Conservation (phyloP, 208 protist genomes). For the Trypanosoma grayi region DNA sequence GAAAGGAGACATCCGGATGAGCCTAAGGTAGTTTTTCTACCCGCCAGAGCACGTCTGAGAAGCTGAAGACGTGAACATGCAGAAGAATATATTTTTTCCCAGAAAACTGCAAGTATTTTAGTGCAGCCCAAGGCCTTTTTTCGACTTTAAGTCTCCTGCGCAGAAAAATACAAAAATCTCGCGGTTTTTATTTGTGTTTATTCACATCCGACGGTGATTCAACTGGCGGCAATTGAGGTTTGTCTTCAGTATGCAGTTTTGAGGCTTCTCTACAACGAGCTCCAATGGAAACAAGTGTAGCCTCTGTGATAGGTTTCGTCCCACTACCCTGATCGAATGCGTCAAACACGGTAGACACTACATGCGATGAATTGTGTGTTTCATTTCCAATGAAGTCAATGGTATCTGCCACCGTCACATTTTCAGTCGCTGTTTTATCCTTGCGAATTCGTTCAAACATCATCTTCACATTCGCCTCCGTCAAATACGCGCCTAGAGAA, state of each 20-base stretch:
- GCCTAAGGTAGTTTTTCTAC: not conserved
- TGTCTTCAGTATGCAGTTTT: conserved; percentile 15
- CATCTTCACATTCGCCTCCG: conserved; percentile 71
- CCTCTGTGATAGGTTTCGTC: conserved; percentile 78
- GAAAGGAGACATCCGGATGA: not conserved
- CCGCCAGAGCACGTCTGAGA: not conserved
- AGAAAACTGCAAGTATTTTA: conserved; percentile 7
- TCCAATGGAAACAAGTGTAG: conserved; percentile 71
- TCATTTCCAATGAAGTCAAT: conserved; percentile 83
- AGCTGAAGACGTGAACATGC: conserved; percentile 3
- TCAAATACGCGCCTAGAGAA: conserved; percentile 69
- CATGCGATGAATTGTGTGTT: conserved; percentile 85
- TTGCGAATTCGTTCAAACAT: conserved; percentile 80
- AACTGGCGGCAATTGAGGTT: conserved; percentile 11
- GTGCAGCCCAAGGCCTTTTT: conserved; percentile 8
- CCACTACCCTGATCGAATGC: conserved; percentile 85
- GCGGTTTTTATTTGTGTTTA: not conserved
- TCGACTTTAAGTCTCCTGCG: not conserved
- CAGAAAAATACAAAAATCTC: conserved; percentile 13
- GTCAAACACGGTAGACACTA: conserved; percentile 88
- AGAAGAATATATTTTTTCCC: conserved; percentile 7
- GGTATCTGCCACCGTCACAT: conserved; percentile 75
- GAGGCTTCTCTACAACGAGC: conserved; percentile 74
- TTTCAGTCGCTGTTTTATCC: conserved; percentile 73
- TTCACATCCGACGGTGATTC: not conserved